Base-by-base conservation (phyloP, 306 rosid species). In the Chamaecrista fasciculata region DNA sequence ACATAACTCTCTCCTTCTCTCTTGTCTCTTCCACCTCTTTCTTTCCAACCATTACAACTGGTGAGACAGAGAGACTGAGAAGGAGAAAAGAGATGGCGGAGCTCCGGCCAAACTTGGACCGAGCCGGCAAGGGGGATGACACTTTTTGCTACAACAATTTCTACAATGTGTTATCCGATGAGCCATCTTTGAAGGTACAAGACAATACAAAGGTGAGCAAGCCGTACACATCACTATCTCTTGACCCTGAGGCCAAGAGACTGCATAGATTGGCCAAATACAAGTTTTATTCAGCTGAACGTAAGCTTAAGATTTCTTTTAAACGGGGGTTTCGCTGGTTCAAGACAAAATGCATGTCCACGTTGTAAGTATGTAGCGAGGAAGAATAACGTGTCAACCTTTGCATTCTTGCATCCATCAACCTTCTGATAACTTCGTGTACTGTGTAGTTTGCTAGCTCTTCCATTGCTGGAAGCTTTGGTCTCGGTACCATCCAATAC, bases 281-380 rank as follows among this genome's bases (percentile, higher is more conserved):
- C 68, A 91, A 88, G 76, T 6, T 75, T 1, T 91, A 88, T 3
- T 25, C 76, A 0, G 23, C 82, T 0, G 92, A 91, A 67, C 85
- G 85, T 7, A 91, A 76, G 50, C 3, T 86, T 39, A 87, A 86
- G 69, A 62, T 3, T 50, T 82, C 88, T 39, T 3, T 91, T 10
- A 86, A 81, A 59, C 82, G 78, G 72, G 90, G 92, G 0, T 19
- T 71, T 18, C 83, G 85, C 7, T 91, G 97, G 97, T n/a, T 91
- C 16, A 79, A 86, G 70, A 67, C 20, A 4, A 87, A 73, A 70
- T 86, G 89, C 78, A 50, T n/a, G n/a, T 76, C 68, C 67, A 43
- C 33, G 62, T 86, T 3, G 47, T 50, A 4, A 8, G 8, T 7
- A 19, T 33, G 36, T 33, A 33, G 36, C 24, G 19, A 53, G 6